phyloP scores from a whole-genome alignment of 306 rosid genomes.

The Arachis stenosperma region DNA sequence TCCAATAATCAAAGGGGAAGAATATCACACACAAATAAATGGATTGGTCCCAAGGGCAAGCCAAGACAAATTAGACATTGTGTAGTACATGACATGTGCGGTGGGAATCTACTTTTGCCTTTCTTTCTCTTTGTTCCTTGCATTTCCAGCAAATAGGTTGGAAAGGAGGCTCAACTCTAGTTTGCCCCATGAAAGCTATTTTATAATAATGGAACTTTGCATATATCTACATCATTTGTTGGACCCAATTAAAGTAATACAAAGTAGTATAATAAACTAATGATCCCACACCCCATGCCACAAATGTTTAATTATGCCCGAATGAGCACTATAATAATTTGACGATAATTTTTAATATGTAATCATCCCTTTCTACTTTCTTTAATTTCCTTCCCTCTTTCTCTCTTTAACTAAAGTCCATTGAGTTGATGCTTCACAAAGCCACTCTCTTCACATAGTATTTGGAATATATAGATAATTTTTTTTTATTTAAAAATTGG shows the following conservation, averaged over 20 bases:
- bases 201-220: constrained; percentile 41
- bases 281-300: constrained; percentile 45
- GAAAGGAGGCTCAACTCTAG: constrained; percentile 57
- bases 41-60: constrained; percentile 46
- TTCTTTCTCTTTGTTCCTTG: constrained; percentile 58
- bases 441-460: constrained; percentile 23
- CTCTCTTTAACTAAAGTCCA: constrained; percentile 27
- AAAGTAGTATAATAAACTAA: constrained; percentile 46
- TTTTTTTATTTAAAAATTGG: constrained; percentile 5
- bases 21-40: constrained; percentile 32
- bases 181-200: constrained; percentile 48
- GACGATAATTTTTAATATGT: constrained; percentile 38
- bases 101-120: constrained; percentile 71
- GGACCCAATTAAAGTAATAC: constrained; percentile 58
- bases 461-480: not conserved
- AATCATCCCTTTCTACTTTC: constrained; percentile 9
- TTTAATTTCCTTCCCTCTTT: not conserved
- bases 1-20: constrained; percentile 32
- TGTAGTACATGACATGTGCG: constrained; percentile 55
- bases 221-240: constrained; percentile 56
- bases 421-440: constrained; percentile 30
- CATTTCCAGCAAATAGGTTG: constrained; percentile 77
- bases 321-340: constrained; percentile 50
- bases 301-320: constrained; percentile 48
- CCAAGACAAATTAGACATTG: constrained; percentile 70